These are phyloP conservation scores for Seiridium unicorne DNA, from an alignment of 2,329 filamentous ascomycete species.

Conservation along the genomic window DNA sequence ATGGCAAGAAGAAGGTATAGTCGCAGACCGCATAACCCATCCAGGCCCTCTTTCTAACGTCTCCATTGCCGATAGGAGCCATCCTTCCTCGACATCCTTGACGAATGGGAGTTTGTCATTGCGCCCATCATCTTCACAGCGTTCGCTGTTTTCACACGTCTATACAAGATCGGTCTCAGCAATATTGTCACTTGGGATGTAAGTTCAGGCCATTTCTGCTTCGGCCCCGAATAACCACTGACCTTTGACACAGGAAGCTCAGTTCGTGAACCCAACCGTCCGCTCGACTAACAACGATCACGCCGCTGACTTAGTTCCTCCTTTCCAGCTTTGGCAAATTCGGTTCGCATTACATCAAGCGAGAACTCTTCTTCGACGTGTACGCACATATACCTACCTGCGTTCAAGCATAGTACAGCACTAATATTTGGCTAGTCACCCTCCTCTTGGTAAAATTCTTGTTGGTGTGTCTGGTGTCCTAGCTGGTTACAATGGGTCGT, in stretches of 20 bases:
- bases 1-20: conserved; percentile 50
- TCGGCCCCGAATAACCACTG: not conserved
- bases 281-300: conserved; percentile 12
- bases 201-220: conserved; percentile 14
- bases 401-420: conserved; percentile 10
- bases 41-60: not conserved
- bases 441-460: conserved; percentile 96
- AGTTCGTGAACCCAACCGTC: conserved; percentile 41
- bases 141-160: conserved; percentile 63
- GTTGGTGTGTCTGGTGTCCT: conserved; percentile 95
- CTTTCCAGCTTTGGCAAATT: conserved; percentile 83
- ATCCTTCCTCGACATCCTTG: conserved; percentile 60
- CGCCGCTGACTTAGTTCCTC: conserved; percentile 21
- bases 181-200: conserved; percentile 66
- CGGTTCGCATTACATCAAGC: conserved; percentile 97
- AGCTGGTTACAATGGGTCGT: conserved; percentile 97
- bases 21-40: not conserved
- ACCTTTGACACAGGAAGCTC: conserved; percentile 46
- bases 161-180: conserved; percentile 69
- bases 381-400: conserved; percentile 14
- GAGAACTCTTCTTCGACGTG: conserved; percentile 97
- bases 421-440: conserved; percentile 44
- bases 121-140: conserved; percentile 60
- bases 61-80: conserved; percentile 36
- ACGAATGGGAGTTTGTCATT: conserved; percentile 62